A percentile compares a stretch with the other conserved stretches of the same genome.
These are phyloP conservation scores for Pythium graminicola DNA, from an alignment of 352 stramenopile genomes.

Conservation along the genomic window DNA sequence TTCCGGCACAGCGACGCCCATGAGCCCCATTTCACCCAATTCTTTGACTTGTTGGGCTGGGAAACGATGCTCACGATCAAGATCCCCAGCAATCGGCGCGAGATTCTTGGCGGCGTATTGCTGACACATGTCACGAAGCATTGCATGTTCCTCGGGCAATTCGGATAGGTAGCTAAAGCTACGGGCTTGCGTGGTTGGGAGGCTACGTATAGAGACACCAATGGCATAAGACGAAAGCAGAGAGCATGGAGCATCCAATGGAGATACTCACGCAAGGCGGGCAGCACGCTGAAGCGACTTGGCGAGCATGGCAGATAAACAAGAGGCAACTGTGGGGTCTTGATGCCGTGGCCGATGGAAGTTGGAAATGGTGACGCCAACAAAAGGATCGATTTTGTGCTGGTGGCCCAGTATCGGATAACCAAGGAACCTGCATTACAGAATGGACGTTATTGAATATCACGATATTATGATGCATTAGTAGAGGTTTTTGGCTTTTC, in stretches of 20 bases:
- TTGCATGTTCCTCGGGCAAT: conserved; percentile 93
- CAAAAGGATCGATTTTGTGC: background rate
- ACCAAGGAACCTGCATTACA: background rate
- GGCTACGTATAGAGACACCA: background rate
- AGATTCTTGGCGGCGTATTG: conserved; percentile 95
- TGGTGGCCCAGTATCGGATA: background rate
- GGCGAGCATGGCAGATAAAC: conserved; percentile 26
- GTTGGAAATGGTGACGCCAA: conserved; percentile 13
- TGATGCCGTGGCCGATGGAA: background rate
- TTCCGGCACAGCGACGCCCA: conserved; percentile 95
- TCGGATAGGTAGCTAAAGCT: conserved; percentile 53
- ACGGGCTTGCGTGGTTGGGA: conserved; percentile 26
- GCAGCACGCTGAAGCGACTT: conserved; percentile 34
- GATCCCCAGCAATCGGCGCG: conserved; percentile 81
- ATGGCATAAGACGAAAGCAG: background rate
- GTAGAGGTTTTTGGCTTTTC: background rate
- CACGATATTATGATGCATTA: background rate
- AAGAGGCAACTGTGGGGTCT: background rate
- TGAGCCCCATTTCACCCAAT: conserved; percentile 91
- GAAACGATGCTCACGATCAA: conserved; percentile 87
- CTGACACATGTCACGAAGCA: conserved; percentile 95
- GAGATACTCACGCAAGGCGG: conserved; percentile 22
- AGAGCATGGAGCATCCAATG: background rate
- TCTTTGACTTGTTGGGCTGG: conserved; percentile 76
- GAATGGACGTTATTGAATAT: background rate